phyloP scores from a whole-genome alignment of 169 alveolate species.

The Eimeria nieschulzi region DNA sequence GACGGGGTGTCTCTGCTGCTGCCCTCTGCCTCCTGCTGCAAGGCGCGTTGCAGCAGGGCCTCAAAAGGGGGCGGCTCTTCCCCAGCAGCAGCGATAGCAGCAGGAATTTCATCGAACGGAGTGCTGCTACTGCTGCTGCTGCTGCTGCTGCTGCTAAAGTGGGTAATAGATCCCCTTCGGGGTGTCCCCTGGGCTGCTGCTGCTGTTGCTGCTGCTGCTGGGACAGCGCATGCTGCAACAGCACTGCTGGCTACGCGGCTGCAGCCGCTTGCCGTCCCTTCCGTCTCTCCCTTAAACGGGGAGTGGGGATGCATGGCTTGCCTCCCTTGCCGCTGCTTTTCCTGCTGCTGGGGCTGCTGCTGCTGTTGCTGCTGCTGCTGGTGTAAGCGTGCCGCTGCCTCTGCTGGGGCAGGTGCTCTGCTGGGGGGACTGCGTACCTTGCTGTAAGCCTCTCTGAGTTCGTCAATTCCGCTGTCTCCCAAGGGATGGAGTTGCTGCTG shows the following conservation, averaged over 20 bases:
- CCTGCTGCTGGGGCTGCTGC: conserved; percentile 10
- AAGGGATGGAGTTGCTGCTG: neutral
- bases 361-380: neutral
- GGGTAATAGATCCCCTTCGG: neutral
- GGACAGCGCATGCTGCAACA: neutral
- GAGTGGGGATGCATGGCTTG: neutral
- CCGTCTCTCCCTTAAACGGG: neutral
- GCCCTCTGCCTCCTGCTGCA: conserved; percentile 13
- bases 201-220: neutral
- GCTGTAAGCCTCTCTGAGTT: neutral
- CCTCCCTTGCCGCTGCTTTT: neutral
- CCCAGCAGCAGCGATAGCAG: neutral
- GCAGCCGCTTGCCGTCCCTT: neutral
- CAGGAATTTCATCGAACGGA: conserved; percentile 6
- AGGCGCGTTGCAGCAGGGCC: neutral
- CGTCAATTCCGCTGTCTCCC: neutral
- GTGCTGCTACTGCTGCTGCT: conserved; percentile 25
- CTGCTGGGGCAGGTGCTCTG: conserved; percentile 4
- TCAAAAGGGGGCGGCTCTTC: neutral
- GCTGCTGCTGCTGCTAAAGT: neutral
- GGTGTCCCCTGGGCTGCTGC: neutral
- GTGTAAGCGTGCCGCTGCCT: neutral
- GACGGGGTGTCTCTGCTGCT: neutral
- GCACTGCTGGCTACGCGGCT: neutral
- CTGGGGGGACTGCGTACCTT: neutral